Percentiles rank a stretch among this genome's conserved stretches.
These are phyloP conservation scores for Cladorrhinum sp. DNA, from an alignment of 2,329 filamentous ascomycete genomes.

Conservation along the genomic window DNA sequence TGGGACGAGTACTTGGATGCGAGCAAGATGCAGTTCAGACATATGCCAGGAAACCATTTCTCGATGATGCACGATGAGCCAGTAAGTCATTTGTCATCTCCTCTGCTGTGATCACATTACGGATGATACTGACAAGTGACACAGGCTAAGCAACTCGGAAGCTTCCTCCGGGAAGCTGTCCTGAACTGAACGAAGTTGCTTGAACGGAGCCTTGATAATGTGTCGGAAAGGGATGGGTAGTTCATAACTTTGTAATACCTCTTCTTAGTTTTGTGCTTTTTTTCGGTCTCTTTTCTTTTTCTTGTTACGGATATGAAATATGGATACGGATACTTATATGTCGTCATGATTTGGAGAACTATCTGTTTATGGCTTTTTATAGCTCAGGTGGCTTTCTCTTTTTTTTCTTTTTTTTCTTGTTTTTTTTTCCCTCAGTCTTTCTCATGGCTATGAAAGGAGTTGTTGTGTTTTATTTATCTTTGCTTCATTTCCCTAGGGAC, in stretches of 20 bases:
- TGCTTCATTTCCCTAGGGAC: too few relatives aligned
- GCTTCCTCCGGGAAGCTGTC: constrained; percentile 37
- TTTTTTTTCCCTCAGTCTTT: not conserved
- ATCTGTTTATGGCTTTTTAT: not conserved
- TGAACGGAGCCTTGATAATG: not conserved
- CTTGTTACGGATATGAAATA: constrained; percentile 1
- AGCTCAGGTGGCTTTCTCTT: not conserved
- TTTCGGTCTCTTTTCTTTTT: not conserved
- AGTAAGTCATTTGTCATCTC: constrained; percentile 29
- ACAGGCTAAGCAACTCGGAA: constrained; percentile 37
- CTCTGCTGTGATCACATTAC: not conserved
- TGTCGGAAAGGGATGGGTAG: not conserved
- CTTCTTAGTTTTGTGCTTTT: not conserved
- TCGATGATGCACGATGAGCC: constrained; percentile 67
- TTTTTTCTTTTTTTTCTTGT: not conserved
- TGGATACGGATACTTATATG: not conserved
- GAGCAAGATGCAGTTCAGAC: constrained; percentile 59
- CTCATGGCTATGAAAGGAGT: too few relatives aligned
- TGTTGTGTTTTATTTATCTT: too few relatives aligned
- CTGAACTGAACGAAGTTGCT: not conserved
- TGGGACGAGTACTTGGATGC: constrained; percentile 65
- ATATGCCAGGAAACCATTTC: constrained; percentile 73
- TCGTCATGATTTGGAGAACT: not conserved
- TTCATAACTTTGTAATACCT: not conserved
- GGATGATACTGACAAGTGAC: constrained; percentile 19